These are phyloP conservation scores for Canavalia gladiata DNA, from an alignment of 306 rosid species.

Conservation along the genomic window DNA sequence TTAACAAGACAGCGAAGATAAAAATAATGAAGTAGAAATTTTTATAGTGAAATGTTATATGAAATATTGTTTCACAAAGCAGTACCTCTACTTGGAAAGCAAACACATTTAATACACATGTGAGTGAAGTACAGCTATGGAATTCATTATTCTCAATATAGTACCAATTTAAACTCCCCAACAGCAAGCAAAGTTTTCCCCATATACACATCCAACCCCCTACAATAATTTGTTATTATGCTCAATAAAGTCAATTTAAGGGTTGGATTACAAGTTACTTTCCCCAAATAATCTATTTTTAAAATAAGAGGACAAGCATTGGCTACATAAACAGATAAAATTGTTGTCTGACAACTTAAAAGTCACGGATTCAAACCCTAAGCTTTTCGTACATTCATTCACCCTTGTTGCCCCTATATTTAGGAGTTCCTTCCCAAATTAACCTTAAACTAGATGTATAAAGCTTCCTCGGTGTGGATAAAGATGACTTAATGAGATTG, in stretches of 20 bases:
- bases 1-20: no score
- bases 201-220: not conserved
- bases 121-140: not conserved
- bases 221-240: not conserved
- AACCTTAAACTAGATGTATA: not conserved
- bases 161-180: not conserved
- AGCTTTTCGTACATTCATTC: no score
- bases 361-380: no score
- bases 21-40: no score
- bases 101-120: not conserved
- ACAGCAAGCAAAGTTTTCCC: not conserved
- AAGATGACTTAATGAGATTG: not conserved
- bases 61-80: no score
- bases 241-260: not conserved
- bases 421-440: not conserved
- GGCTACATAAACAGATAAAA: no score
- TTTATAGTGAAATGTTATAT: no score
- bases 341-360: no score
- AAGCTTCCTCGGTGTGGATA: not conserved
- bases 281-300: not conserved
- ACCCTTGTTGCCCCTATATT: no score
- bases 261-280: not conserved
- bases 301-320: not conserved
- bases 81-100: no score
- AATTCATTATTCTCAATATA: not conserved